Evolutionary conservation across 192 early-diverging fungal species (phyloP), one percentile per base, ranked within the genome.

Genomic region (Backusella parvicylindrica): DNA sequence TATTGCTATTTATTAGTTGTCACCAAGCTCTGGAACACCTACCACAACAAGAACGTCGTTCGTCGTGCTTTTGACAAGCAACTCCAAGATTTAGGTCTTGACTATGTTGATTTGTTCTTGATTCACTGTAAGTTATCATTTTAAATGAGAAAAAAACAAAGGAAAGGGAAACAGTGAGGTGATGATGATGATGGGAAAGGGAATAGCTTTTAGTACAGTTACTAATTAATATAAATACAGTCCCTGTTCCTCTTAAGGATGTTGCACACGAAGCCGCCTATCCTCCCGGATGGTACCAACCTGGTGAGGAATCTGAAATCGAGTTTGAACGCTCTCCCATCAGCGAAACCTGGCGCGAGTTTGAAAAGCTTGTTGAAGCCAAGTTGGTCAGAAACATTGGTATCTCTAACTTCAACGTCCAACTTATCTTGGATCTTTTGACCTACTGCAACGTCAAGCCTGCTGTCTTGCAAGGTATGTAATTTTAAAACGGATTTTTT

Each of bases 391-490:
- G 77, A 30, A 79, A 82, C 77, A 89, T 89, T 78, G 94, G 94
- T 67, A 85, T 94, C n/a, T 91, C 89, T 68, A 95, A 95, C 84
- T 91, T 88, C 68, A 79, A 79, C 47, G 78, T 75, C 56, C 78
- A 79, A 37, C 60, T 75, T n/a, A 66, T 79, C 60, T 81, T 88
- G 82, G 83, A 90, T 41, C 67, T 94, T 8, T 69, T 93, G 38
- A 83, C 79, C 2, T 82, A 84, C 64, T 86, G 88, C 56, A 79
- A 82, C 35, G 86, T 94, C 77, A 86, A 84, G 75, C 93, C 93
- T 49, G 86, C 85, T 21, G 90, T 91, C 68, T 78, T 89, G 49
- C 92, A 95, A 82, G 31, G 74, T 75, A 75, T 35, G 67, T 63
- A 60, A 60, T 26, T 60, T 26, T 11, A 16, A 69, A 41, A 38